Evolutionary conservation across 2,329 filamentous ascomycete genomes (phyloP).

Genomic region (Emergomyces pasteurianus): DNA sequence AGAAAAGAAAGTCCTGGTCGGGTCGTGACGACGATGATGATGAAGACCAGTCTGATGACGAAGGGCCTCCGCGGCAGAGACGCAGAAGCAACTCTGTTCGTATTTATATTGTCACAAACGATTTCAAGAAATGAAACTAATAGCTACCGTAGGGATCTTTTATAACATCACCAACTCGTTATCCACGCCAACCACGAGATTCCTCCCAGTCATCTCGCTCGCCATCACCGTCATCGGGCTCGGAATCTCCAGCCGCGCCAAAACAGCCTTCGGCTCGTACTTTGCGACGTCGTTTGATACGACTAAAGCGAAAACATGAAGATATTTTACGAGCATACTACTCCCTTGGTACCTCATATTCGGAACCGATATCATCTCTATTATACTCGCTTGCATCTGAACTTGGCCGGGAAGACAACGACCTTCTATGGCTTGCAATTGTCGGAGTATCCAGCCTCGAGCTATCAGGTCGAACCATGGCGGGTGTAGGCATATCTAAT

Average conservation of each 20-base stretch:
- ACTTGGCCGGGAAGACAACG: slow-evolving; percentile 90
- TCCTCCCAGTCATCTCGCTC: slow-evolving; percentile 37
- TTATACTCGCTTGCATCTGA: slow-evolving; percentile 92
- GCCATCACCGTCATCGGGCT: slow-evolving; percentile 31
- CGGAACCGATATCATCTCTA: slow-evolving; percentile 87
- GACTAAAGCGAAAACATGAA: slow-evolving; percentile 67
- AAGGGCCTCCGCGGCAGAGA: slow-evolving; percentile 64
- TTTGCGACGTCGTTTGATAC: slow-evolving; percentile 60
- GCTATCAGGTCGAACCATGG: slow-evolving; percentile 74
- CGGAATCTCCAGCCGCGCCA: slow-evolving; percentile 28
- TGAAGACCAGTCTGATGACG: slow-evolving; percentile 44
- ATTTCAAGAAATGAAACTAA: slow-evolving; percentile 8
- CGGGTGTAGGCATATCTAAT: slow-evolving; percentile 56
- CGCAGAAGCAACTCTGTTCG: slow-evolving; percentile 76
- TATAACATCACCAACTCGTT: slow-evolving; percentile 32
- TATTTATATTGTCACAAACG: neutral
- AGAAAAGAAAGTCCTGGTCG: slow-evolving; percentile 72
- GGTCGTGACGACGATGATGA: slow-evolving; percentile 54
- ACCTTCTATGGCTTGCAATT: slow-evolving; percentile 87
- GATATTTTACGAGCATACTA: slow-evolving; percentile 70
- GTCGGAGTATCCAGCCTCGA: slow-evolving; percentile 92
- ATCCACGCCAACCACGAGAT: slow-evolving; percentile 25
- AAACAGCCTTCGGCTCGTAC: slow-evolving; percentile 58
- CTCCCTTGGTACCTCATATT: slow-evolving; percentile 74
- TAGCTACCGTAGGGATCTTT: slow-evolving; percentile 23